These are phyloP conservation scores for Huntiella abstrusa DNA, from an alignment of 2,329 filamentous ascomycete species.

Conservation along the genomic window DNA sequence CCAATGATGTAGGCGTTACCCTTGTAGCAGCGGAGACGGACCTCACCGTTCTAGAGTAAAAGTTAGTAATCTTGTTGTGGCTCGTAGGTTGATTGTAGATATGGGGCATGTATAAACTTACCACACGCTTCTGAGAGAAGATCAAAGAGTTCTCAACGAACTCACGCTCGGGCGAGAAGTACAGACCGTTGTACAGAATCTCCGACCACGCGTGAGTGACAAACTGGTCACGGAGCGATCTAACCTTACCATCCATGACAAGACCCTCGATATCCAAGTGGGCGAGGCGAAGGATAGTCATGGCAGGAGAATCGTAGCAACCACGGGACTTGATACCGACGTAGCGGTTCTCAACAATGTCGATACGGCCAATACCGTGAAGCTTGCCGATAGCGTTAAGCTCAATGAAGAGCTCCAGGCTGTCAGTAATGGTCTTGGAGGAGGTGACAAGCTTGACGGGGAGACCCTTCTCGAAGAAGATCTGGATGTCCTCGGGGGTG, in stretches of 20 bases:
- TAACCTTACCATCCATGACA: conserved; percentile 35
- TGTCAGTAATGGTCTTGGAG: conserved; percentile 39
- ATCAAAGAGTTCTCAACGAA: conserved; percentile 42
- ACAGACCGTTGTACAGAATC: conserved; percentile 30
- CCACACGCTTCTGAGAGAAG: conserved; percentile 35
- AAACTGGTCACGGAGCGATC: conserved; percentile 33
- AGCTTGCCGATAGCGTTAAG: conserved; percentile 44
- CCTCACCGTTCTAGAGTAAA: conserved; percentile 17
- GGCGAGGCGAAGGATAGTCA: conserved; percentile 16
- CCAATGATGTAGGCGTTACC: conserved; percentile 29
- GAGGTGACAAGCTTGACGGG: conserved; percentile 43
- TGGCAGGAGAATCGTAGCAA: conserved; percentile 23
- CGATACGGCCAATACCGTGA: conserved; percentile 51
- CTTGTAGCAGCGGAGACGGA: conserved; percentile 24
- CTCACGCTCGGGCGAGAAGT: conserved; percentile 33
- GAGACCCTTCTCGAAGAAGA: conserved; percentile 49
- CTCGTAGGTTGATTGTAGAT: neutral
- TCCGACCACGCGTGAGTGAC: conserved; percentile 26
- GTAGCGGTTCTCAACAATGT: conserved; percentile 28
- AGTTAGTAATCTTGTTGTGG: neutral
- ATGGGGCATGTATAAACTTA: conserved; percentile 12
- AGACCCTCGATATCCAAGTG: conserved; percentile 34
- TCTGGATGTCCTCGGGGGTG: conserved; percentile 42
- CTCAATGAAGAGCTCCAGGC: conserved; percentile 45
- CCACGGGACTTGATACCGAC: conserved; percentile 25